phyloP scores from a whole-genome alignment of 805 yeast genomes.

The Candida glaebosa region DNA sequence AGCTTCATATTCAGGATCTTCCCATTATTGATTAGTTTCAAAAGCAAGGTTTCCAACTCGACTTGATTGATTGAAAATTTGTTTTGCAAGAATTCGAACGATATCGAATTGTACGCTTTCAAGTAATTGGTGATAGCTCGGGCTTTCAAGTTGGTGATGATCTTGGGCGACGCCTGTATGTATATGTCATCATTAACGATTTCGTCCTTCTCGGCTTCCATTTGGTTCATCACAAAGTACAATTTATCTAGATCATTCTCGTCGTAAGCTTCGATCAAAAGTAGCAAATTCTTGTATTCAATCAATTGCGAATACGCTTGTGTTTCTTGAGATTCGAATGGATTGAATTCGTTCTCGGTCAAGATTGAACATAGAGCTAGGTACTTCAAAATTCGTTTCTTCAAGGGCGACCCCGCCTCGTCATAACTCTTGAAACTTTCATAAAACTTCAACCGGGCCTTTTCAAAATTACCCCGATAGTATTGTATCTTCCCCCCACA shows the following conservation, averaged over 20 bases:
- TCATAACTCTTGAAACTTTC: conserved; percentile 43
- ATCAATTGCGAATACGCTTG: conserved; percentile 41
- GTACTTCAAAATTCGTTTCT: conserved; percentile 57
- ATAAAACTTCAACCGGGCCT: conserved; percentile 62
- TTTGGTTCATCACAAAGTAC: conserved; percentile 11
- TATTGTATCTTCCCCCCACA: conserved; percentile 71
- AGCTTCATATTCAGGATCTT: conserved; percentile 23
- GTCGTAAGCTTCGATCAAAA: conserved; percentile 28
- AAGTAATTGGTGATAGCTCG: conserved; percentile 26
- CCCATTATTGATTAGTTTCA: conserved; percentile 29
- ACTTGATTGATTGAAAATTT: conserved; percentile 17
- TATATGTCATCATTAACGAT: conserved; percentile 30
- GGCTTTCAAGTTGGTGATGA: conserved; percentile 27
- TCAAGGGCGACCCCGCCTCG: conserved; percentile 43
- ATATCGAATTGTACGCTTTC: conserved; percentile 27
- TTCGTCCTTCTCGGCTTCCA: conserved; percentile 18
- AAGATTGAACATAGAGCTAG: conserved; percentile 60
- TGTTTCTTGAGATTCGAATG: conserved; percentile 72
- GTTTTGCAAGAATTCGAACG: conserved; percentile 22
- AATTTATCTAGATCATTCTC: conserved; percentile 23
- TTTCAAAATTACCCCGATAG: conserved; percentile 54
- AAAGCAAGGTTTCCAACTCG: conserved; percentile 25
- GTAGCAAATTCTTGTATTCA: conserved; percentile 26
- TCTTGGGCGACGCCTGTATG: conserved; percentile 20
- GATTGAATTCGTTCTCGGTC: conserved; percentile 63